phyloP scores from a whole-genome alignment of 305 asterid species.

The Ilex paraguariensis region DNA sequence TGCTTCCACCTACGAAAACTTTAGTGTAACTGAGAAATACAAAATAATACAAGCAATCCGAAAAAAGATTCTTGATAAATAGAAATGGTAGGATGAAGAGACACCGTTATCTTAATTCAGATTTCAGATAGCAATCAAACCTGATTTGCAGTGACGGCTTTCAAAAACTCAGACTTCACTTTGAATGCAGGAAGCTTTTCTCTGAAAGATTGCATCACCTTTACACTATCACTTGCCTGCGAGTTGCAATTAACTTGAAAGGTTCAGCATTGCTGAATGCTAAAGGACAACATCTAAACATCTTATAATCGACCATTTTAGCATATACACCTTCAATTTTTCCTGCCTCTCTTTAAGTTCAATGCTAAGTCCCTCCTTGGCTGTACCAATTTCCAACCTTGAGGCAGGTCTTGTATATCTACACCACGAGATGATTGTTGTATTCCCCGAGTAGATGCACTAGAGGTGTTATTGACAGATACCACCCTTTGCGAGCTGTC shows the following conservation, averaged over 20 bases:
- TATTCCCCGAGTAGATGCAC: slow-evolving; percentile 42
- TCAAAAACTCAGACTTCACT: slow-evolving; percentile 66
- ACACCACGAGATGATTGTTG: slow-evolving; percentile 34
- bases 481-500: slow-evolving; percentile 39
- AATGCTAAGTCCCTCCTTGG: slow-evolving; percentile 41
- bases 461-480: slow-evolving; percentile 29
- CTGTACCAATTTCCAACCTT: slow-evolving; percentile 31
- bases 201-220: slow-evolving; percentile 75
- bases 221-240: slow-evolving; percentile 59
- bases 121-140: slow-evolving; percentile 21
- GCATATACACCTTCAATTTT: slow-evolving; percentile 58
- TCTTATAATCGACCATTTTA: too few relatives aligned
- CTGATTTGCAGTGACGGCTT: slow-evolving; percentile 83
- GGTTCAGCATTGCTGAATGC: background rate
- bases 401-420: slow-evolving; percentile 29
- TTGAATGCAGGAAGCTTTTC: slow-evolving; percentile 87
- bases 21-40: too few relatives aligned
- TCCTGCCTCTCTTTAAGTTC: slow-evolving; percentile 81
- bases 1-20: too few relatives aligned
- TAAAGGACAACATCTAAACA: too few relatives aligned
- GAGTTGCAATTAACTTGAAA: slow-evolving; percentile 12
- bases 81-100: too few relatives aligned
- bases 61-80: too few relatives aligned
- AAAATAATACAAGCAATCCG: too few relatives aligned
- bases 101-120: background rate